These are phyloP conservation scores for Fraxinus quadrangulata DNA, from an alignment of 257 asterid species.

Conservation along the genomic window DNA sequence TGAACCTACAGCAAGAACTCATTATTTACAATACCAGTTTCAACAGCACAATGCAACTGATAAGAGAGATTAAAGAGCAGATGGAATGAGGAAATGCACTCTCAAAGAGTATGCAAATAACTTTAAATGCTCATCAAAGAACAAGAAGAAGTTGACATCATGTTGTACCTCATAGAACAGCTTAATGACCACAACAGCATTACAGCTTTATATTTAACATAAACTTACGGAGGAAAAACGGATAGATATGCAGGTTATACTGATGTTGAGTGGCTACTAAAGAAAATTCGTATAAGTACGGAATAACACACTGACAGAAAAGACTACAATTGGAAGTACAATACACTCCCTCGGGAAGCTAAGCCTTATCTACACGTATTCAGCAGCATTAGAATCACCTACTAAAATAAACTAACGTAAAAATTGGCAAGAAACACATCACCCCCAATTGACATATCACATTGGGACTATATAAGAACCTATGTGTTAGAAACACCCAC, in stretches of 20 bases:
- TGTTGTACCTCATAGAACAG: neutral
- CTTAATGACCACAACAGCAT: neutral
- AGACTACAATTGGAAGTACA: neutral
- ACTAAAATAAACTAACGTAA: neutral
- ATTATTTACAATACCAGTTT: neutral
- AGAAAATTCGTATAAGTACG: neutral
- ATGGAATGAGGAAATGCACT: neutral
- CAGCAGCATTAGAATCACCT: slow-evolving; percentile 9
- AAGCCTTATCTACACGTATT: neutral
- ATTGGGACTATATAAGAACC: slow-evolving; percentile 39
- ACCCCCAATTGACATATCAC: neutral
- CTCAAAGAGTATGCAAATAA: neutral
- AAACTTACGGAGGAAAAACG: neutral
- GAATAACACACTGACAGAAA: neutral
- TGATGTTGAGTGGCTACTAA: neutral
- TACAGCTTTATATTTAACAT: neutral
- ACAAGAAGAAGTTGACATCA: neutral
- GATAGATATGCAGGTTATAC: neutral
- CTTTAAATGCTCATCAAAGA: neutral
- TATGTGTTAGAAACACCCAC: slow-evolving; percentile 22
- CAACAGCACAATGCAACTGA: neutral
- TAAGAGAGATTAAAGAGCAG: neutral
- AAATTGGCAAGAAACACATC: slow-evolving; percentile 4
- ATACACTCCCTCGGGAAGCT: neutral
- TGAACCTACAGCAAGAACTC: neutral